Base-by-base conservation (phyloP, 1,284 basidiomycete genomes). In the Apiotrichum domesticum region DNA sequence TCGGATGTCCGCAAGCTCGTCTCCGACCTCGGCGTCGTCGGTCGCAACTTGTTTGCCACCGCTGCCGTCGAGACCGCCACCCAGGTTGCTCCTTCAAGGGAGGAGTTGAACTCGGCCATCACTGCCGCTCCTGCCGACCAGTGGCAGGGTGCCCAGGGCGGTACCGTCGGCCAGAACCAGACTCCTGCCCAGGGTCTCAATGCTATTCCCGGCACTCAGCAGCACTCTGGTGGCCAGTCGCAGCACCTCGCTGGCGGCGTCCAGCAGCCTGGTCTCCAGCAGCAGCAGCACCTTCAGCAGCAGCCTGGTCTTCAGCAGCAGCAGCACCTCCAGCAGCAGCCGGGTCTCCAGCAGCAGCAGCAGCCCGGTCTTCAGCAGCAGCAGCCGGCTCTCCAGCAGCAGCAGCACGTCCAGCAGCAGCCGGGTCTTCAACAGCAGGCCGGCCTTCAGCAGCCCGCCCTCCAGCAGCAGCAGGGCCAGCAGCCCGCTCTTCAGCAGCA, bases 1-100 rank as follows among this genome's bases (percentile, higher is more conserved):
- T 86, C 86, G 1, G 93, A 96, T 78, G 86, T 89, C 41, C 87
- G 91, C 70, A 96, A 96, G 76, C 85, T 94, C 52, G 57, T 92
- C 54, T 83, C 83, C 39, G 91, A 95, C 76, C 84, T 90, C 65
- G 84, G 85, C 34, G 73, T 90, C 62, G 85, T 94, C 57, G 90
- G 89, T 0, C 87, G 91, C 55, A 90, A 95, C 76, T 79, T 96
- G 56, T 85, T 95, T 61, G 85, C 90, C 21, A 85, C 84, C 51
- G 84, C 84, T 34, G 87, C 88, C 1, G 74, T 80, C 65, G 88
- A 91, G 74, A 86, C 83, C 8, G 88, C 89, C n/a, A 82, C 85
- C 54, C 74, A 75, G 35, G 79, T 90, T 46, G 85, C 86, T 13
- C 93, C 94, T 0, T 67, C 77, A 50, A 77, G 86, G 49, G 84